Conservation (phyloP, 805 yeast species). For the Sugiyamaella smithiae region DNA sequence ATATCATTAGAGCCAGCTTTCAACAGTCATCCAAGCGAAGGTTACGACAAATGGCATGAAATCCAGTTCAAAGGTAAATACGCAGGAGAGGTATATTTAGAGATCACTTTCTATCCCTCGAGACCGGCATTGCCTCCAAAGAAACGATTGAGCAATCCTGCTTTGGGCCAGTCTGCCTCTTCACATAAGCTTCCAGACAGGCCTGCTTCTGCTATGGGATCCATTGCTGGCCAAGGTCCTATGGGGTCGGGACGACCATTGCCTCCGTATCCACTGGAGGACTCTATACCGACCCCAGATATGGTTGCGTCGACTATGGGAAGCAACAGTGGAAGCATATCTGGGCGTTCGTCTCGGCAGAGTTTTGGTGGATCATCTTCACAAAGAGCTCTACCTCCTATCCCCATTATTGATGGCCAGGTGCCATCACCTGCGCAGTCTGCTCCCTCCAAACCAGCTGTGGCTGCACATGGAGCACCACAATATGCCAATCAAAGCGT, state of each 20-base stretch:
- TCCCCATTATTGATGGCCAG: not conserved
- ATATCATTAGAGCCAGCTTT: conserved; percentile 76
- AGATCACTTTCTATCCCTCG: conserved; percentile 84
- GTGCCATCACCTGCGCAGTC: not conserved
- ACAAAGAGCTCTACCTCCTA: conserved; percentile 1
- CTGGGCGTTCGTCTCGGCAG: not conserved
- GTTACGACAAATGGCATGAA: conserved; percentile 83
- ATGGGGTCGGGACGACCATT: not conserved
- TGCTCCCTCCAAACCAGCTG: not conserved
- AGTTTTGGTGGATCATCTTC: not conserved
- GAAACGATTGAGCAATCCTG: conserved; percentile 8
- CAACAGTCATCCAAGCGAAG: conserved; percentile 62
- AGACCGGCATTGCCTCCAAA: conserved; percentile 26
- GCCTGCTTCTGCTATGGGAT: not conserved
- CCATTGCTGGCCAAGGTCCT: not conserved
- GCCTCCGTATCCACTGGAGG: conserved; percentile 7
- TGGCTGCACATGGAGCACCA: not conserved
- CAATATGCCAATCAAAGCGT: not conserved
- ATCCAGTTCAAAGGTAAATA: conserved; percentile 62
- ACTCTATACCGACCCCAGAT: not conserved
- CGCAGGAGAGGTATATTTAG: conserved; percentile 87
- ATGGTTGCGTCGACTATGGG: not conserved
- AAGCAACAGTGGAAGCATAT: not conserved
- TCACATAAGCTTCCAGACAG: not conserved
- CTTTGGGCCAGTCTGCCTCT: not conserved